Base-by-base conservation (phyloP, 805 yeast species). In the Vanderwaltozyma tropicalis region DNA sequence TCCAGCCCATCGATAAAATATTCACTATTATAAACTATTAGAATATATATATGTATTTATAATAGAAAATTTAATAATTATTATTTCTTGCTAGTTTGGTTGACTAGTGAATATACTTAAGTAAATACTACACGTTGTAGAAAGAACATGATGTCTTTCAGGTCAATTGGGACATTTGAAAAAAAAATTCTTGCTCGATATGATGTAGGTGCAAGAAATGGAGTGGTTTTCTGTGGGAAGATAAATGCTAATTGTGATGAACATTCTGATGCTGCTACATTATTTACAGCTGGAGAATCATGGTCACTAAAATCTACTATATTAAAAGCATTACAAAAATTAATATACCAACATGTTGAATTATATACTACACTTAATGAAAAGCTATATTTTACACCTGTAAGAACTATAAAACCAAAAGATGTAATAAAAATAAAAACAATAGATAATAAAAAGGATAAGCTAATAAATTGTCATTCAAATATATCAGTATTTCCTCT, bases 401-500 rank as follows among this genome's bases (percentile, higher is more conserved):
- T 55, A 15, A 41, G 42, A 15, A 39, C 39, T 9, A 49, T 55
- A 15, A 38, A 34, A 10, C 28, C 45, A 2, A 41, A 43, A 10
- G 55, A 55, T 35, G 51, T 57, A 17, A 41, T 57, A 5, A 47
- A 42, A n/a, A 41, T 47, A 8, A 43, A 55, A 8, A 45, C 51
- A 18, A 53, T 49, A 31, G 52, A 49, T 4, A 42, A 41, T 25
- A 36, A 41, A 18, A 51, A 50, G 19, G 61, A 55, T 31, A 55
- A 48, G 39, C 35, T 41, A 12, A 41, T 56, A 1, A 47, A 49
- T 30, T 54, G 59, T 29, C 50, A 55, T 20, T 42, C 37, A 20
- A 55, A 55, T 6, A 47, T 53, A 21, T 60, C 62, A 11, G 50
- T 53, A 22, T 53, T 52, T 30, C 26, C 55, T 15, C 37, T 55